These are phyloP conservation scores for Xylariaceae sp. DNA, from an alignment of 2,329 filamentous ascomycete genomes.

Conservation along the genomic window DNA sequence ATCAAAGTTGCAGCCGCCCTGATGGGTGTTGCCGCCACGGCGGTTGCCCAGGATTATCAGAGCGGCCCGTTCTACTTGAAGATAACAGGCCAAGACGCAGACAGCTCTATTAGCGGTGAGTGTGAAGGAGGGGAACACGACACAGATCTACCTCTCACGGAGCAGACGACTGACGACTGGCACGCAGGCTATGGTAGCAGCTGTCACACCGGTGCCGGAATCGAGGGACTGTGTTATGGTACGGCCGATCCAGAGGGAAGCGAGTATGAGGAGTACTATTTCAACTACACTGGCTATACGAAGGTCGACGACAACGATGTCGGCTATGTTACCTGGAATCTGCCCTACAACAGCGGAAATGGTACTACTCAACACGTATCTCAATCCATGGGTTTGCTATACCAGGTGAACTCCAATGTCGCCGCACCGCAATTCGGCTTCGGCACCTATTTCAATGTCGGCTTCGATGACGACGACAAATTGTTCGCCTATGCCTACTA, in stretches of 20 bases:
- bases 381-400: conserved; percentile 23
- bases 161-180: conserved; percentile 7
- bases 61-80: conserved; percentile 33
- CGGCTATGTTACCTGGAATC: conserved; percentile 30
- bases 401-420: conserved; percentile 26
- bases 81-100: conserved; percentile 24
- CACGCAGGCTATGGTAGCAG: conserved; percentile 27
- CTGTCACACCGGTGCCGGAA: conserved; percentile 34
- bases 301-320: conserved; percentile 13
- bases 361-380: conserved; percentile 9
- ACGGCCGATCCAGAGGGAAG: conserved; percentile 6
- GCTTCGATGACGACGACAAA: conserved; percentile 29
- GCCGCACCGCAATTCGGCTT: conserved; percentile 28
- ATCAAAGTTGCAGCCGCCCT: conserved; percentile 23
- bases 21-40: conserved; percentile 26
- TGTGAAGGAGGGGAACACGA: background rate
- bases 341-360: conserved; percentile 19
- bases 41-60: conserved; percentile 29
- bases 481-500: conserved; percentile 25
- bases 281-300: conserved; percentile 29
- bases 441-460: conserved; percentile 14
- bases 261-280: conserved; percentile 28
- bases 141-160: too few species aligned
- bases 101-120: conserved; percentile 28
- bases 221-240: conserved; percentile 31